Evolutionary conservation across 495 filamentous ascomycete species (phyloP).

Genomic region (Penicillium bialowiezense): DNA sequence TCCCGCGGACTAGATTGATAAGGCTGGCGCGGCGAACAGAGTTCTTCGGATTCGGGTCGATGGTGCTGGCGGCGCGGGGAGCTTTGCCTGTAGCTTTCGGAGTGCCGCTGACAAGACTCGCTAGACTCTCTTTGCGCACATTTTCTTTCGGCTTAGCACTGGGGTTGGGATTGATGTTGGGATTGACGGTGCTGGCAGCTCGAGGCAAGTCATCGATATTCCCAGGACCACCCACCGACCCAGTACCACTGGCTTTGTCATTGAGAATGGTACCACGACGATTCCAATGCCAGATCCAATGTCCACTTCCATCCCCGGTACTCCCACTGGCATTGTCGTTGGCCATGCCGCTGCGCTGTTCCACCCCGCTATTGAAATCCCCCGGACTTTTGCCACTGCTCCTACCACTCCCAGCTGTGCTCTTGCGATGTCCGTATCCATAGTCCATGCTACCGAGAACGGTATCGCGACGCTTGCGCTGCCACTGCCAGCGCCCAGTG

Average conservation of each 20-base stretch:
- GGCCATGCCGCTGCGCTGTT: not conserved
- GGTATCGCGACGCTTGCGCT: not conserved
- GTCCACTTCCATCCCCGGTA: conserved; percentile 1
- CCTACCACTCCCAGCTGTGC: not conserved
- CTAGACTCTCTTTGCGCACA: conserved; percentile 2
- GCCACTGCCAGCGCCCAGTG: conserved; percentile 4
- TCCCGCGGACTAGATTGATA: not conserved
- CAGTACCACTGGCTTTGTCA: not conserved
- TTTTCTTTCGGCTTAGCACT: not conserved
- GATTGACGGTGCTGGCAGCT: not conserved
- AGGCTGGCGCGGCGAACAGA: conserved; percentile 3
- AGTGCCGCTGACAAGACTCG: not conserved
- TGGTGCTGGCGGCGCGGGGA: not conserved
- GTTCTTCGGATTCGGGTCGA: not conserved
- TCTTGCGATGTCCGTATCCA: not conserved
- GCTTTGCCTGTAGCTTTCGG: not conserved
- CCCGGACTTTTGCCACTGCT: not conserved
- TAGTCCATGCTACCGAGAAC: not conserved
- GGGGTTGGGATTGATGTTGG: not conserved
- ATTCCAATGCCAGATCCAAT: conserved; percentile 12
- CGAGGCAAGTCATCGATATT: not conserved
- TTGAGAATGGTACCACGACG: not conserved
- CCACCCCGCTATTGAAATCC: not conserved
- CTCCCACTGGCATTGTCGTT: not conserved
- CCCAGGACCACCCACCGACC: not conserved